phyloP scores from a whole-genome alignment of 2,329 filamentous ascomycete species.

The Chrysoporthe austroafricana region DNA sequence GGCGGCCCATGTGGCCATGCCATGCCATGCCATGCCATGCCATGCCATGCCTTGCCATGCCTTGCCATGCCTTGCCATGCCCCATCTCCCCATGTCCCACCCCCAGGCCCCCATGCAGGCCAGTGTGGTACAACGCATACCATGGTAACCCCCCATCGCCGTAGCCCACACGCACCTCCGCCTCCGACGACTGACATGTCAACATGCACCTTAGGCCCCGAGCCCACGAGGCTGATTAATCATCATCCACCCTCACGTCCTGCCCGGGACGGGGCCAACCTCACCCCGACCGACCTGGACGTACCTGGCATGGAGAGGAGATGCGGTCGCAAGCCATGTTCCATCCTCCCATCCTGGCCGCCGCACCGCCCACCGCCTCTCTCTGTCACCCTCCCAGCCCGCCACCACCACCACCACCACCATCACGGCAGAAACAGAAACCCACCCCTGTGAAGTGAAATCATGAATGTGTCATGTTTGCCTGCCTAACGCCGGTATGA shows the following conservation, averaged over 20 bases:
- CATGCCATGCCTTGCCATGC: not conserved
- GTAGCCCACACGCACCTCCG: not conserved
- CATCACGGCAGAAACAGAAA: not conserved
- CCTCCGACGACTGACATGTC: slow-evolving; percentile 7
- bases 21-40: not conserved
- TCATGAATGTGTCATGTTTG: not conserved
- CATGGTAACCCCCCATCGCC: not conserved
- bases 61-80: not conserved
- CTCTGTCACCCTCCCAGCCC: too few species aligned
- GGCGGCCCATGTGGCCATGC: not conserved
- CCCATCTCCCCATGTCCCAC: not conserved
- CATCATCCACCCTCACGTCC: not conserved
- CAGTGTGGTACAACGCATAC: slow-evolving; percentile 5
- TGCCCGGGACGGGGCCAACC: not conserved
- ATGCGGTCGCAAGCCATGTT: too few species aligned
- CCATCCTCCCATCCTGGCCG: too few species aligned
- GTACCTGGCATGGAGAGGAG: not conserved
- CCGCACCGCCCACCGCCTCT: too few species aligned
- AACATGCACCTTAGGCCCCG: not conserved
- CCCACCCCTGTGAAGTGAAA: not conserved
- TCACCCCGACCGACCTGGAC: not conserved
- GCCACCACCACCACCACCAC: not conserved
- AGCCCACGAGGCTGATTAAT: not conserved
- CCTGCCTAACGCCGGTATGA: slow-evolving; percentile 12
- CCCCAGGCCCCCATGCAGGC: slow-evolving; percentile 19